Conservation (phyloP, 352 stramenopile genomes). For the Pythium aristosporum region DNA sequence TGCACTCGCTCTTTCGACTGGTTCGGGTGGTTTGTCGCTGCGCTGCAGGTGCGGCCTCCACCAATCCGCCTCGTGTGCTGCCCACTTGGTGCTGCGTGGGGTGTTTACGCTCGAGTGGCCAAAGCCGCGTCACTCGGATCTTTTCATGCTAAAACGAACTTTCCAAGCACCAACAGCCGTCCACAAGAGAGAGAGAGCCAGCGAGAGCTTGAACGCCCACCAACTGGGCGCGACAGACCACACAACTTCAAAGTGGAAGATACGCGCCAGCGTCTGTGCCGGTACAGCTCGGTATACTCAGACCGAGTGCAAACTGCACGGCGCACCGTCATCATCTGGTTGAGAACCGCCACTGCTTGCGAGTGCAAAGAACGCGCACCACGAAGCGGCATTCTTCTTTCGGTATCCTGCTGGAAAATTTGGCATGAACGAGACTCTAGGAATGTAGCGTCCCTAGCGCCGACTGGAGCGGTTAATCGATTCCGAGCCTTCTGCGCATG, state of each 20-base stretch:
- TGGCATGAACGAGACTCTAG: no score
- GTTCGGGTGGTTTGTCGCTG: not conserved
- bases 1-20: not conserved
- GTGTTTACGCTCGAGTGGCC: not conserved
- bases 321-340: no score
- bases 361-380: not conserved
- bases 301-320: no score
- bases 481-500: no score
- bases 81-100: not conserved
- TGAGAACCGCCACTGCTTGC: not conserved
- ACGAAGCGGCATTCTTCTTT: no score
- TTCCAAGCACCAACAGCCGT: not conserved
- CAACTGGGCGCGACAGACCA: not conserved
- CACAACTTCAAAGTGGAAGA: slow-evolving; percentile 9
- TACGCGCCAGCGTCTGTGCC: not conserved
- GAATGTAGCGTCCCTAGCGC: no score
- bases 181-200: not conserved
- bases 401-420: no score
- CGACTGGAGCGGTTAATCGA: no score
- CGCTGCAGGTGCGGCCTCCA: not conserved
- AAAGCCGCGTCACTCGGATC: no score
- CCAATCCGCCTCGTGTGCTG: not conserved
- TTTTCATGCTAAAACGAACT: no score
- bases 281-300: no score
- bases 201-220: not conserved